Conservation (phyloP, 176 grass and related monocot species). For the Alopecurus myosuroides region DNA sequence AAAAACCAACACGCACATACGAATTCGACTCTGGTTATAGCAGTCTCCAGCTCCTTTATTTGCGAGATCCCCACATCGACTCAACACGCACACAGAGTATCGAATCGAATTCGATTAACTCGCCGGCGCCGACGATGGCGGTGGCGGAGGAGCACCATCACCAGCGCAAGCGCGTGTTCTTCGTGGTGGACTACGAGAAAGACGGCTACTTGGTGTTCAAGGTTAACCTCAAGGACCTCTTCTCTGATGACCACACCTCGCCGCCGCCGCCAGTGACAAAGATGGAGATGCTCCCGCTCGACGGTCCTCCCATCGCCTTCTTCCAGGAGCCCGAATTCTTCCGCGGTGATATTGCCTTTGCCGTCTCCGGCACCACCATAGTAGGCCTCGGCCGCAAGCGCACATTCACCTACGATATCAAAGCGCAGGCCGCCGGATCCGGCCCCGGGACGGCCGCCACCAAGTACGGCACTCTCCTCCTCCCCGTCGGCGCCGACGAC, state of each 20-base stretch:
- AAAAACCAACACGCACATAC: too few species aligned
- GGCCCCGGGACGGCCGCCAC: background rate
- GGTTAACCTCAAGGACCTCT: background rate
- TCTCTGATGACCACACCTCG: background rate
- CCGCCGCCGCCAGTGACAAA: background rate
- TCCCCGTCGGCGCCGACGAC: background rate
- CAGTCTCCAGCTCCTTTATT: too few species aligned
- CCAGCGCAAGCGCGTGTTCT: background rate
- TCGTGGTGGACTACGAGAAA: background rate
- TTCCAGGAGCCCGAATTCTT: background rate
- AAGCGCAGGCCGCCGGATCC: background rate
- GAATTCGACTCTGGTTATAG: too few species aligned
- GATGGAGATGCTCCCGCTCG: background rate
- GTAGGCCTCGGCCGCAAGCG: background rate
- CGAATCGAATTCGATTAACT: background rate
- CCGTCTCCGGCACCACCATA: background rate
- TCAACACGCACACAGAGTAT: too few species aligned
- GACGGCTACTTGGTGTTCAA: background rate
- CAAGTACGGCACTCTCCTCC: background rate
- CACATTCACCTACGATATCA: background rate
- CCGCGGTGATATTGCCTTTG: background rate
- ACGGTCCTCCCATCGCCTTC: background rate
- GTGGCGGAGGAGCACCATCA: background rate
- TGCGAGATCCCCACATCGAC: too few species aligned
- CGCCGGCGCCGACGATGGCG: background rate